Conservation (phyloP, 2,329 filamentous ascomycete genomes). For the Coleophoma cylindrospora region DNA sequence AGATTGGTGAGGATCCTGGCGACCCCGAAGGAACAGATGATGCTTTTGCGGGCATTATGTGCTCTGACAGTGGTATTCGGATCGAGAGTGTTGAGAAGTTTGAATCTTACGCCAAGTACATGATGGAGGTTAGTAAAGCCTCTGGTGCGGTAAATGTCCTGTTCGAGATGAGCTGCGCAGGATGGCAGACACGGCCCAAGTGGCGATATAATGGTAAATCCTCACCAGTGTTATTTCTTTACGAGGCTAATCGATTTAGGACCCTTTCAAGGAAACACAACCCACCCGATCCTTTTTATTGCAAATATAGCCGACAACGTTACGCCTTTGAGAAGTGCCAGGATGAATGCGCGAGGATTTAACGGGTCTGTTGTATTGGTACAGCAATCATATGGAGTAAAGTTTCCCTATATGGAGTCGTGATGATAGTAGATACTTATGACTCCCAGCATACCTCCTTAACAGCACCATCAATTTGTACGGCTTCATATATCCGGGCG, state of each 20-base stretch:
- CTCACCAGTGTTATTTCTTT: neutral
- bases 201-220: conserved; percentile 18
- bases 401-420: conserved; percentile 12
- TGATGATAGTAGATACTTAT: neutral
- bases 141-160: conserved; percentile 38
- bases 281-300: conserved; percentile 30
- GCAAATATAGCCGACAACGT: conserved; percentile 31
- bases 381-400: conserved; percentile 46
- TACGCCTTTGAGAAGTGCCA: conserved; percentile 26
- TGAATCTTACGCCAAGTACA: conserved; percentile 12
- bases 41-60: conserved; percentile 21
- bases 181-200: conserved; percentile 25
- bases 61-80: conserved; percentile 18
- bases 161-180: conserved; percentile 29
- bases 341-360: conserved; percentile 31
- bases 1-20: neutral
- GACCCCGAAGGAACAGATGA: conserved; percentile 14
- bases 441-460: conserved; percentile 1
- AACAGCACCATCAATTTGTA: conserved; percentile 1
- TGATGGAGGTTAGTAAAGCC: conserved; percentile 30
- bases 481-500: neutral
- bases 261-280: conserved; percentile 27
- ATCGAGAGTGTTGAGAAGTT: conserved; percentile 18
- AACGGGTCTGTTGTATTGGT: conserved; percentile 39
- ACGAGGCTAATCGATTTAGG: conserved; percentile 11